Evolutionary conservation across 805 yeast genomes (phyloP), one percentile per base, ranked within the genome.

Genomic region (Cyberlindnera mycetangii): DNA sequence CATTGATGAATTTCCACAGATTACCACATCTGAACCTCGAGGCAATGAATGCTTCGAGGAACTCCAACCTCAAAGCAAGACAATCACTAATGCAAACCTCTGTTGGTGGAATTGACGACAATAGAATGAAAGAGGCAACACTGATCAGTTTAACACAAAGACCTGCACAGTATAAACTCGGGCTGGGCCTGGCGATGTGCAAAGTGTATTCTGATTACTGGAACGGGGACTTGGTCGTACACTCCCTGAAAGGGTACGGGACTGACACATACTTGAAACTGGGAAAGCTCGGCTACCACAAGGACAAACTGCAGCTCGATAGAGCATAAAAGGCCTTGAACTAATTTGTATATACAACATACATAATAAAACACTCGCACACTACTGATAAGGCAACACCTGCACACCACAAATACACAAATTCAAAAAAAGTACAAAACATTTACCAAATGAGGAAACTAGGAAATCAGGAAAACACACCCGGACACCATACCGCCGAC

Each of bases 161-260:
- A 50, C 85, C 93, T 1, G 81, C 85, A 21, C 76, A 85, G 47
- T 76, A 76, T 55, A 85, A 85, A 41, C 66, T 92, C 22, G 97
- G 97, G 0, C 74, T 92, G 47, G 96, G 97, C 0, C 69, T 92
- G 48, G 97, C 98, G 0, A 81, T 92, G 85, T 85, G 96, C 57
- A 83, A 87, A 54, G 88, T 90, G 0, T 92, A 92, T 60, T 88
- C 96, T 0, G 97, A 92, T 55, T 92, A 92, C 64, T 92, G 98
- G 98, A 93, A 90, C 55, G 98, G 98, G 7, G 86, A 84, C 41
- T 65, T 92, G 40, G 83, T 81, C 47, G 78, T 92, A 74, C 83
- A 83, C 54, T 83, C 95, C 0, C 68, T 92, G 41, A 92, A 89
- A 48, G 97, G 97, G 2, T 88, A 84, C 55, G 99, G 99, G 3